A percentile compares a stretch with the other conserved stretches of the same genome.
These are phyloP conservation scores for Ilex paraguariensis DNA, from an alignment of 305 asterid species.

Conservation along the genomic window DNA sequence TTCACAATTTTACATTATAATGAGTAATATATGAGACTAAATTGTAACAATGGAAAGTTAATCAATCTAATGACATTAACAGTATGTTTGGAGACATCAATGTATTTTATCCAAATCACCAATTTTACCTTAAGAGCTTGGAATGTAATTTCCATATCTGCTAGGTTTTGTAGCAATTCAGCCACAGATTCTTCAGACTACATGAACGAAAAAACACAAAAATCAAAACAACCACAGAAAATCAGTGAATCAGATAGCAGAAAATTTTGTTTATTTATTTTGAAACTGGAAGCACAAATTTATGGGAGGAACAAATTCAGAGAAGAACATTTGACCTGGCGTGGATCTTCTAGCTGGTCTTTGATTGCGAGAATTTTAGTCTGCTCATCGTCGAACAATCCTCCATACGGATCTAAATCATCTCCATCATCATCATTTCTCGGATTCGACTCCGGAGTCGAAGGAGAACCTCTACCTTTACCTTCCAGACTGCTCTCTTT, in stretches of 20 bases:
- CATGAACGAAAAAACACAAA: neutral
- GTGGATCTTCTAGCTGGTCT: conserved; percentile 74
- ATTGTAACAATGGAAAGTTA: no score
- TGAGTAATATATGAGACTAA: no score
- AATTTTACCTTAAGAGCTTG: conserved; percentile 65
- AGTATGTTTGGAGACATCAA: no score
- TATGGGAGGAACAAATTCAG: neutral
- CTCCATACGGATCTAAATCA: conserved; percentile 54
- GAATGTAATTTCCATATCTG: conserved; percentile 91
- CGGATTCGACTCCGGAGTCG: conserved; percentile 79
- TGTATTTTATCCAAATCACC: neutral
- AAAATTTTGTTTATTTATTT: no score
- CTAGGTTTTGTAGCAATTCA: conserved; percentile 68
- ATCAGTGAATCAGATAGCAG: neutral
- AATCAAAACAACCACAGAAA: neutral
- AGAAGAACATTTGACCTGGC: conserved; percentile 41
- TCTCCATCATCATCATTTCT: neutral
- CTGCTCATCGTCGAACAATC: conserved; percentile 80
- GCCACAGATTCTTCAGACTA: conserved; percentile 71
- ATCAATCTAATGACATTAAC: no score
- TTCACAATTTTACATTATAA: no score
- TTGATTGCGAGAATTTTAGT: conserved; percentile 54
- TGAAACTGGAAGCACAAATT: neutral
- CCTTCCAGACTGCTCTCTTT: neutral
- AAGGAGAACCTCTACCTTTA: conserved; percentile 21